Evolutionary conservation across 768 basidiomycete genomes (phyloP).

Genomic region (Mycena haematopus): DNA sequence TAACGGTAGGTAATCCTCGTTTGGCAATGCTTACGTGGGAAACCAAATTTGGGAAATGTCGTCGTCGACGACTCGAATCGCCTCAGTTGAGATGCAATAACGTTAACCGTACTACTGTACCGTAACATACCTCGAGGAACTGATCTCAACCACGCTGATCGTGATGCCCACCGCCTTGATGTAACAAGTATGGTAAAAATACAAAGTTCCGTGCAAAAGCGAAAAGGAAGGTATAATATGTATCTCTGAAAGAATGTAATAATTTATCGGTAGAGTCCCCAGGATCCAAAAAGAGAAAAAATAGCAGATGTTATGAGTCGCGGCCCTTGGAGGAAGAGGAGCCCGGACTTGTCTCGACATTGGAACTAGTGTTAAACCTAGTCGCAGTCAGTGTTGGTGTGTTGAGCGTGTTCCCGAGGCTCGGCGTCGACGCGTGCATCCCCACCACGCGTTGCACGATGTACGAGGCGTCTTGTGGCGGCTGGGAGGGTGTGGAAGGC

Average conservation of each 20-base stretch:
- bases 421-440: constrained; percentile 17
- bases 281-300: neutral
- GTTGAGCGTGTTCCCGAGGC: neutral
- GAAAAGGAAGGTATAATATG: neutral
- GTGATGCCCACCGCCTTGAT: no score
- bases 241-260: constrained; percentile 7
- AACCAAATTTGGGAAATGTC: no score
- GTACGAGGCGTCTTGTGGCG: constrained; percentile 18
- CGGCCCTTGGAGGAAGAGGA: constrained; percentile 3
- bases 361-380: constrained; percentile 14
- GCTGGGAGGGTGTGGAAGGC: constrained; percentile 45
- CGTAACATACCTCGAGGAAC: no score
- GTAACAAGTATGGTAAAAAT: constrained; percentile 5
- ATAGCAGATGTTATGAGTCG: constrained; percentile 12
- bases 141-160: no score
- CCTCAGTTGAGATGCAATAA: no score
- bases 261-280: constrained; percentile 10
- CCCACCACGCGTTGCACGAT: constrained; percentile 28
- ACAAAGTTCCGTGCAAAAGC: neutral
- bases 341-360: constrained; percentile 3
- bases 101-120: no score
- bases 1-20: no score
- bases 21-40: no score
- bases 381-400: constrained; percentile 24
- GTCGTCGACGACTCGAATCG: no score